Evolutionary conservation across 202 grass and related monocot species (phyloP).

Genomic region (Elaeis oleifera): DNA sequence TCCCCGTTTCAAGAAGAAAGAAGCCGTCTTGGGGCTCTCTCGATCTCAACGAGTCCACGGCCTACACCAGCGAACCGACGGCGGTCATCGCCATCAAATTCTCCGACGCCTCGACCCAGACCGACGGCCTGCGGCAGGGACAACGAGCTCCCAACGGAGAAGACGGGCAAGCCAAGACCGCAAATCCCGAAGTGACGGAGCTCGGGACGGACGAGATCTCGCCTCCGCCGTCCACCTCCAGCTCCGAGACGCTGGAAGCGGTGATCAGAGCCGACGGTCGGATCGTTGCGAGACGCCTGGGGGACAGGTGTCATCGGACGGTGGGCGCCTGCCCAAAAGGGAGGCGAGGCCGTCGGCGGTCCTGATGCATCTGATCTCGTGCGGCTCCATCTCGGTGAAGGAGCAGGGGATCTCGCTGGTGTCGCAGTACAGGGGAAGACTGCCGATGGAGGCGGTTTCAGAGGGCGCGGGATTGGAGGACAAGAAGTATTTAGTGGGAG

Average conservation of each 20-base stretch:
- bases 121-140: neutral
- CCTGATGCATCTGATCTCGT: constrained; percentile 9
- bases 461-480: too few species aligned
- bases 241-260: neutral
- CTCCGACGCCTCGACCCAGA: too few species aligned
- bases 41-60: too few species aligned
- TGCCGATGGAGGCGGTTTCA: too few species aligned
- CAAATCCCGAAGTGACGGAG: neutral
- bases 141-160: neutral
- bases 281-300: neutral
- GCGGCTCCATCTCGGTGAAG: constrained; percentile 9
- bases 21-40: neutral
- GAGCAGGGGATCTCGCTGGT: neutral
- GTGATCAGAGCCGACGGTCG: constrained; percentile 6
- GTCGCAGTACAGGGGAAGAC: constrained; percentile 3
- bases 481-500: too few species aligned
- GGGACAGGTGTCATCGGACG: neutral
- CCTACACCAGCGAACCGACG: too few species aligned
- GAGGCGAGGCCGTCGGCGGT: constrained; percentile 2
- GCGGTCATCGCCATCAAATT: too few species aligned
- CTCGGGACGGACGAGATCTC: neutral
- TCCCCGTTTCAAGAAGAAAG: neutral
- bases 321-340: neutral
- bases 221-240: neutral
- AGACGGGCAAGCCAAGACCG: neutral